Base-by-base conservation (phyloP, 306 rosid species). In the Urtica urens region DNA sequence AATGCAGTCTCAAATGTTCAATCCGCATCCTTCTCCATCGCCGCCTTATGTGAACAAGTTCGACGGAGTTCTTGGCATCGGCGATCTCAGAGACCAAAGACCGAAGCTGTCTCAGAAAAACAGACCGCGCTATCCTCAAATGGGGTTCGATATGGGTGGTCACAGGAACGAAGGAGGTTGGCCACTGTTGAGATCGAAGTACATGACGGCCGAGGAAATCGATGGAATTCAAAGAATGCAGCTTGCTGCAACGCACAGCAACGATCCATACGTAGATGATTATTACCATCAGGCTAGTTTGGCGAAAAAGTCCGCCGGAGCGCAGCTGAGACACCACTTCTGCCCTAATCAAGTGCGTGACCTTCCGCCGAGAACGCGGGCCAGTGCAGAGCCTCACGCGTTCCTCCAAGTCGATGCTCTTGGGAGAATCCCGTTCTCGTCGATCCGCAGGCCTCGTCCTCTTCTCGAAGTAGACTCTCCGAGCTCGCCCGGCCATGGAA, bases 381-480 rank as follows among this genome's bases (percentile, higher is more conserved):
- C 93, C 60, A 82, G 69, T 67, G 9, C 58, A 30, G 99, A 92
- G 55, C 96, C 93, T 10, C 99, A 92, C 73, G 96, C 96, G 73
- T 92, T 82, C 73, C 99, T 92, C 60, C 99, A 92, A 64, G 96
- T 92, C 51, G 99, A 92, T 72, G 99, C 99, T 46, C 77, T 86
- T 58, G 99, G 99, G 55, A 82, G 99, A 68, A 90, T 92, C 70
- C 96, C 96, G 3, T 92, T 92, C 71, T 92, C 99, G 28, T 92
- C 99, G 59, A 82, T 92, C 65, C 96, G 93, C 42, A 77, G 99
- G 72, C 99, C 99, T 29, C 99, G 99, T 23, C 99, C 99, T 60
- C 99, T 92, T 46, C 76, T 92, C 44, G 99, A 92, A 73, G 93
- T 92, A 63, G 99, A 92, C 57, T 67, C 94, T 46, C 82, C 94